Percentiles rank a stretch among this genome's conserved stretches.
phyloP scores from a whole-genome alignment of 768 basidiomycete species.

The Tylopilus plumbeoviolaceoides region DNA sequence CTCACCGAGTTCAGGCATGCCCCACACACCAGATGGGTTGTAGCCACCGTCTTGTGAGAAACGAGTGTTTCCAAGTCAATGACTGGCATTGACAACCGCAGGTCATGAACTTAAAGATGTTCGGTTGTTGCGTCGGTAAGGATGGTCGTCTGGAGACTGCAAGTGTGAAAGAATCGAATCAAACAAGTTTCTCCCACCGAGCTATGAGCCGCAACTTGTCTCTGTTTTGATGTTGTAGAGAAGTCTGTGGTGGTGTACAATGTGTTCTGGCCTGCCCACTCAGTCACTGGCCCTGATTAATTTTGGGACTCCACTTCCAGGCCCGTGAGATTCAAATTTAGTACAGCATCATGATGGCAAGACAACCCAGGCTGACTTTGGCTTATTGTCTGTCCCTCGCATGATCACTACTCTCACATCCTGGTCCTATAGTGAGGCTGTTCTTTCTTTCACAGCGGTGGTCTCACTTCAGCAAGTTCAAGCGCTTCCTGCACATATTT shows the following conservation, averaged over 20 bases:
- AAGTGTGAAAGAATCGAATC: background rate
- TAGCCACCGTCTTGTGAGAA: slow-evolving; percentile 77
- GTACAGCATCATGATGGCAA: slow-evolving; percentile 13
- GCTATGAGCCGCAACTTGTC: background rate
- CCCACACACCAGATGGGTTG: slow-evolving; percentile 62
- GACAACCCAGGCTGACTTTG: background rate
- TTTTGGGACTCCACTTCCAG: slow-evolving; percentile 11
- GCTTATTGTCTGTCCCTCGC: background rate
- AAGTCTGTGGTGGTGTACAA: background rate
- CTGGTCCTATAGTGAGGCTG: background rate
- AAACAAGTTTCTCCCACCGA: background rate
- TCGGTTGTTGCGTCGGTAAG: background rate
- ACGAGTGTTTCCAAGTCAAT: background rate
- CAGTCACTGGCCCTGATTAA: slow-evolving; percentile 8
- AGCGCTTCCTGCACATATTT: background rate
- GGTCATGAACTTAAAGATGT: slow-evolving; percentile 11
- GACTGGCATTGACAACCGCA: slow-evolving; percentile 2
- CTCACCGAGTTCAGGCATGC: slow-evolving; percentile 78
- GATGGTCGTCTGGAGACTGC: background rate
- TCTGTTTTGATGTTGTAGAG: background rate
- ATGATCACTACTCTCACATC: background rate
- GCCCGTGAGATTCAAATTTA: slow-evolving; percentile 25
- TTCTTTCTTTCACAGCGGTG: background rate
- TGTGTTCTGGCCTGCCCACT: background rate
- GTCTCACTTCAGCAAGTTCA: background rate